Evolutionary conservation across 768 basidiomycete species (phyloP).

Genomic region (Paxillus ammoniavirescens): DNA sequence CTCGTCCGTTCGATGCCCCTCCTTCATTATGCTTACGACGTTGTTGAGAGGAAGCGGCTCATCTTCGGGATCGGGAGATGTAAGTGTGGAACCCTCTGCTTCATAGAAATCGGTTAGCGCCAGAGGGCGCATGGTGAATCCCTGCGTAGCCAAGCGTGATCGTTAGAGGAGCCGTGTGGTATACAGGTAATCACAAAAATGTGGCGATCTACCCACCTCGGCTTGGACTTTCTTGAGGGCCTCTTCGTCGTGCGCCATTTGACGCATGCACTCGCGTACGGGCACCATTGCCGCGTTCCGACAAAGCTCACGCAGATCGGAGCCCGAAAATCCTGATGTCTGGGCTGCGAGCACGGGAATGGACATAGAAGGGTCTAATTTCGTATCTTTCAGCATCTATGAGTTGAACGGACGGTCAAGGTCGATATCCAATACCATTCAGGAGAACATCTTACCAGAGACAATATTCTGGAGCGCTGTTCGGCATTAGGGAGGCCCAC

Average conservation of each 20-base stretch:
- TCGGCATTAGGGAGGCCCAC: conserved; percentile 74
- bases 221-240: conserved; percentile 42
- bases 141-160: conserved; percentile 39
- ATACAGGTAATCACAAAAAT: not conserved
- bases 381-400: conserved; percentile 85
- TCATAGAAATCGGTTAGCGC: conserved; percentile 66
- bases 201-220: conserved; percentile 38
- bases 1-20: conserved; percentile 3
- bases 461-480: conserved; percentile 83
- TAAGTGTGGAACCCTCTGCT: conserved; percentile 31
- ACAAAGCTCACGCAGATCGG: conserved; percentile 89
- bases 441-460: conserved; percentile 49
- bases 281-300: conserved; percentile 93
- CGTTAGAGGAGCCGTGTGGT: not conserved
- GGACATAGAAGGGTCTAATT: conserved; percentile 59
- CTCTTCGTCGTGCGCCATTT: conserved; percentile 45
- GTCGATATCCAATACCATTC: not conserved
- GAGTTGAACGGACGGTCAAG: not conserved
- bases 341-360: conserved; percentile 61
- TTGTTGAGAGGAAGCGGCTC: conserved; percentile 16
- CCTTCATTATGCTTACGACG: not conserved
- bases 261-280: conserved; percentile 78
- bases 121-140: conserved; percentile 75
- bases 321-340: conserved; percentile 80
- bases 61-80: conserved; percentile 28